Evolutionary conservation across 805 yeast species (phyloP).

Genomic region (Teunomyces panamensis): DNA sequence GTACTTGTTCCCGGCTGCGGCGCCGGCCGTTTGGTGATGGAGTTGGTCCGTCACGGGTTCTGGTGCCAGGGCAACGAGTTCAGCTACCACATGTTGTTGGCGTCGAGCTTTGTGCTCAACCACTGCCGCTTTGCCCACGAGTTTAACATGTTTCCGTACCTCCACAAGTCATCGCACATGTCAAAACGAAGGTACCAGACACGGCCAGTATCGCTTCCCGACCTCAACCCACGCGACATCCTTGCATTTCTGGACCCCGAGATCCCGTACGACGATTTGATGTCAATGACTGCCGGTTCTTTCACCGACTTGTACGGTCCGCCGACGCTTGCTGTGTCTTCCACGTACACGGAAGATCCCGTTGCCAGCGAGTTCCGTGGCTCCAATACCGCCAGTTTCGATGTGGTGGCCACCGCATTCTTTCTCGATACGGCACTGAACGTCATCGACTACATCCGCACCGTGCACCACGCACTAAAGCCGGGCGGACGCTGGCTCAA

Average conservation of each 20-base stretch:
- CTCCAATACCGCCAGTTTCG: slow-evolving; percentile 36
- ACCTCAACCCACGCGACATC: slow-evolving; percentile 43
- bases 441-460: slow-evolving; percentile 52
- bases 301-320: slow-evolving; percentile 69
- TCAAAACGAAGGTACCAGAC: slow-evolving; percentile 44
- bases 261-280: slow-evolving; percentile 46
- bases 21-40: slow-evolving; percentile 56
- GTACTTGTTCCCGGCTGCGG: slow-evolving; percentile 66
- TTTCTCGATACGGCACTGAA: slow-evolving; percentile 65
- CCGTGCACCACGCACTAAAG: slow-evolving; percentile 46
- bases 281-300: slow-evolving; percentile 75
- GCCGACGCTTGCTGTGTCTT: slow-evolving; percentile 28
- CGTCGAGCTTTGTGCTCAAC: slow-evolving; percentile 54
- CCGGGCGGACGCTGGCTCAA: slow-evolving; percentile 56
- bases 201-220: slow-evolving; percentile 54
- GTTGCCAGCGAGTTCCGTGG: slow-evolving; percentile 41
- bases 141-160: slow-evolving; percentile 49
- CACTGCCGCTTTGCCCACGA: slow-evolving; percentile 38
- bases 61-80: slow-evolving; percentile 67
- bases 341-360: slow-evolving; percentile 34
- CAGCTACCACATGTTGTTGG: slow-evolving; percentile 60
- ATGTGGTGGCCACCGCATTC: slow-evolving; percentile 52
- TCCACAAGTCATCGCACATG: slow-evolving; percentile 51
- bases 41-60: slow-evolving; percentile 53
- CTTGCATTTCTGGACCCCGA: slow-evolving; percentile 32